A percentile compares a stretch with the other conserved stretches of the same genome.
Evolutionary conservation across 495 filamentous ascomycete genomes (phyloP).

Genomic region (Trichoderma asperelloides): DNA sequence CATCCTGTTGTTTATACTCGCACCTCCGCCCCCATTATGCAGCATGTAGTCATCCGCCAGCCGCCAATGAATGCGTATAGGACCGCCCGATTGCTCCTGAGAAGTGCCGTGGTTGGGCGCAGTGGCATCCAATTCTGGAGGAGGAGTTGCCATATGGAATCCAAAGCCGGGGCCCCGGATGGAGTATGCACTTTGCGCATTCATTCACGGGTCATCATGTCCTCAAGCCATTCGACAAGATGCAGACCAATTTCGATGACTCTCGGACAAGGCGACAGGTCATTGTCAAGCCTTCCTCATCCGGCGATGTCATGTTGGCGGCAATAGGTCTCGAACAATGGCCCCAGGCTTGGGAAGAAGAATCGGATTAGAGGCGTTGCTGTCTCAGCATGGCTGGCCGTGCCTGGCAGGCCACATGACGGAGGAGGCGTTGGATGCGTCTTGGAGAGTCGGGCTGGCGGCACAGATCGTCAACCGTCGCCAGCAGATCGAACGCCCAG

Average conservation of each 20-base stretch:
- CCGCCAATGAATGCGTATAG: background rate
- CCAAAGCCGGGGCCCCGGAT: background rate
- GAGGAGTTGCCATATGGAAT: background rate
- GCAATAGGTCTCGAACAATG: too few relatives aligned
- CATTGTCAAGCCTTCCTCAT: background rate
- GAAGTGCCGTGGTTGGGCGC: background rate
- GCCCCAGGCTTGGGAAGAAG: too few relatives aligned
- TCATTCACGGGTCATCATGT: background rate
- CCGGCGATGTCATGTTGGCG: background rate
- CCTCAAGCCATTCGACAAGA: background rate
- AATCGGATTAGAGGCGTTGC: too few relatives aligned
- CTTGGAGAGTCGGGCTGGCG: too few relatives aligned
- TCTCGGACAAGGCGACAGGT: background rate
- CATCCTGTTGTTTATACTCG: background rate
- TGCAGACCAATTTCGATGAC: background rate
- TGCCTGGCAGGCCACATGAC: background rate
- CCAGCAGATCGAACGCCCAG: background rate
- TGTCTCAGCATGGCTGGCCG: too few relatives aligned
- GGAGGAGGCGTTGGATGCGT: background rate
- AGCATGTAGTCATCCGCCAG: background rate
- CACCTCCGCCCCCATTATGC: background rate
- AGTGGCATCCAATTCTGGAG: background rate
- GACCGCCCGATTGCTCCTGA: background rate
- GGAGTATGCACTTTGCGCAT: background rate
- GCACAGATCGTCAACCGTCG: too few relatives aligned